Evolutionary conservation across 2,329 filamentous ascomycete species (phyloP), one percentile per base, ranked within the genome.

Genomic region (Microascus cirrosus): DNA sequence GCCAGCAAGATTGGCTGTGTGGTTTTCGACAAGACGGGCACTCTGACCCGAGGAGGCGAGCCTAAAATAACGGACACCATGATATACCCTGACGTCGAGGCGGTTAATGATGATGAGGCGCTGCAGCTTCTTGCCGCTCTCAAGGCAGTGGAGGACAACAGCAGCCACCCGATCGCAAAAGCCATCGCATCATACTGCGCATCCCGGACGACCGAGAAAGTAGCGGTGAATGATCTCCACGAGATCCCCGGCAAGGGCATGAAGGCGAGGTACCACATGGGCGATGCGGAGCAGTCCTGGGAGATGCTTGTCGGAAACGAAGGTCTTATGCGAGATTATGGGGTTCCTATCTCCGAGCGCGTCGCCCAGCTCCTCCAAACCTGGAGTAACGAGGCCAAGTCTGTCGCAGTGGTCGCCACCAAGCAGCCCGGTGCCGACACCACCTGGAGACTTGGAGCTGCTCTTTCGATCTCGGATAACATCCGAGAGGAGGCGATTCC

Each of bases 21-120:
- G 45, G 87, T 94, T 1, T 94, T 95, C 67, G 90, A 95, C 77
- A 94, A 95, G 76, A 95, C 90, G 0, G 90, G 90, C 1, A 95
- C 90, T 0, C 73, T 95, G 59, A 94, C 90, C 0, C 75, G 86
- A 64, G 76, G 87, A 4, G 87, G 86, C 7, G 84, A 89, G 62
- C 87, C 89, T 0, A 81, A 76, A 32, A 84, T 93, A 24, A 88
- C 83, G 0, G 79, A 84, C 62, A 73, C 72, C 12, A 65, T 70
- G 48, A 56, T 79, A 3, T 76, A 75, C 51, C 69, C 70, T 0
- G 56, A 58, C 32, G 35, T 25, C n/a, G 50, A 53, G 18, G 36
- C 15, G 32, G 53, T 63, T 8, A 60, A 59, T 28, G 60, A 64
- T 11, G 61, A 65, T 12, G 64, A 65, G 32, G 65, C 65, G 12